A percentile compares a stretch with the other conserved stretches of the same genome.
Evolutionary conservation across 371 early-diverging fungal species (phyloP).

Genomic region (Neoconidiobolus thromboides): DNA sequence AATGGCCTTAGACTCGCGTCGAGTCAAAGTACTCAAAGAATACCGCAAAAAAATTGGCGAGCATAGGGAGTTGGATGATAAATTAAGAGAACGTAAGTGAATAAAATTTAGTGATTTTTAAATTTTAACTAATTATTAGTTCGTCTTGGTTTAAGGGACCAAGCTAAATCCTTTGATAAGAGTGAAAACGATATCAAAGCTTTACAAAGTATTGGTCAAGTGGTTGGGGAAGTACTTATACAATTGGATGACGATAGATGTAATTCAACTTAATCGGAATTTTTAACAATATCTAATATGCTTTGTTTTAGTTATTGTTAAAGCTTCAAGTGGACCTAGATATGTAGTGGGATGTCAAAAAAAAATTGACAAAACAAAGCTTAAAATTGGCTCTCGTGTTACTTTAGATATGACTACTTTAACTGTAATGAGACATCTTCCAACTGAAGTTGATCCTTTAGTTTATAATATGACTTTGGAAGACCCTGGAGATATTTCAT

Average conservation of each 20-base stretch:
- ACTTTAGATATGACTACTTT: conserved; percentile 99
- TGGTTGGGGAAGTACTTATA: conserved; percentile 98
- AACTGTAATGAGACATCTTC: conserved; percentile 97
- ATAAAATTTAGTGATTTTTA: not conserved
- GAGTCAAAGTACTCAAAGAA: conserved; percentile 54
- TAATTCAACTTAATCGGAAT: conserved; percentile 16
- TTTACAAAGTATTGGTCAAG: conserved; percentile 97
- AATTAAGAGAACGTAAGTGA: conserved; percentile 72
- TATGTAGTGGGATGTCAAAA: conserved; percentile 98
- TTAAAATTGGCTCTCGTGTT: conserved; percentile 92
- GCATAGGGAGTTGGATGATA: conserved; percentile 86
- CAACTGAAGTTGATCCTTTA: conserved; percentile 97
- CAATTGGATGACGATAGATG: conserved; percentile 95
- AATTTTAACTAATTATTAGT: conserved; percentile 27
- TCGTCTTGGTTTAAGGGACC: conserved; percentile 59
- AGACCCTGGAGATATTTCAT: conserved; percentile 88
- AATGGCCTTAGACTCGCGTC: conserved; percentile 11
- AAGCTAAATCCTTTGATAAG: conserved; percentile 81
- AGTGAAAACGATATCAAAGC: conserved; percentile 98
- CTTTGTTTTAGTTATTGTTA: conserved; percentile 77
- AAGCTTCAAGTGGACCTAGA: conserved; percentile 95
- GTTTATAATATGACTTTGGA: conserved; percentile 99
- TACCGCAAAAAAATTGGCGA: conserved; percentile 78
- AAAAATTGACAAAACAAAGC: conserved; percentile 78
- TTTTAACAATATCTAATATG: not conserved